phyloP scores from a whole-genome alignment of 2,329 filamentous ascomycete genomes.

The Blumeria hordei region DNA sequence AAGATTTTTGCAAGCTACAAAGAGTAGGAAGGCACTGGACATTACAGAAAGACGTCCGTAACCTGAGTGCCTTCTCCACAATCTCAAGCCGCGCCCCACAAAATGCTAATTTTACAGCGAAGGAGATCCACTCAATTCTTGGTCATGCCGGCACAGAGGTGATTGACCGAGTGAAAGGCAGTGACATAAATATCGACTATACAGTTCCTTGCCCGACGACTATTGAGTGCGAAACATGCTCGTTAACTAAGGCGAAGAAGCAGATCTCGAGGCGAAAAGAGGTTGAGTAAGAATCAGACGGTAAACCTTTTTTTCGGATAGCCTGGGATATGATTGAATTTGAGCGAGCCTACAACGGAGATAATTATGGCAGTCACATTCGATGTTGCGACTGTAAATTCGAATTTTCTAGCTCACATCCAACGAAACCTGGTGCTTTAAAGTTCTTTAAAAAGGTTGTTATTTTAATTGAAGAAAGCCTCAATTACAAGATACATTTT shows the following conservation, averaged over 20 bases:
- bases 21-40: not conserved
- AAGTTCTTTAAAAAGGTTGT: not conserved
- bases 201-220: not conserved
- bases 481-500: not conserved
- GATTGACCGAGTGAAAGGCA: not conserved
- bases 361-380: constrained; percentile 1
- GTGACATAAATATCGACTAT: not conserved
- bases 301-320: not conserved
- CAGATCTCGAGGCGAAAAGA: not conserved
- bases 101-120: not conserved
- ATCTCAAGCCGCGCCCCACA: not conserved
- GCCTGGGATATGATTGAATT: not conserved
- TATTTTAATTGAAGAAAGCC: not conserved
- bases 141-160: not conserved
- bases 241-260: not conserved
- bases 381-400: not conserved
- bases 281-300: not conserved
- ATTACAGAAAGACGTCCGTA: not conserved
- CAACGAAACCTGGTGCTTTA: not conserved
- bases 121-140: not conserved
- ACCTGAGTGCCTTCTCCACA: not conserved
- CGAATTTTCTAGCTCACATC: not conserved
- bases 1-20: not conserved
- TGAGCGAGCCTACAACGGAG: not conserved
- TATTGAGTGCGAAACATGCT: not conserved